Evolutionary conservation across 352 stramenopile species (phyloP).

Genomic region (Poterioochromonas sp.): DNA sequence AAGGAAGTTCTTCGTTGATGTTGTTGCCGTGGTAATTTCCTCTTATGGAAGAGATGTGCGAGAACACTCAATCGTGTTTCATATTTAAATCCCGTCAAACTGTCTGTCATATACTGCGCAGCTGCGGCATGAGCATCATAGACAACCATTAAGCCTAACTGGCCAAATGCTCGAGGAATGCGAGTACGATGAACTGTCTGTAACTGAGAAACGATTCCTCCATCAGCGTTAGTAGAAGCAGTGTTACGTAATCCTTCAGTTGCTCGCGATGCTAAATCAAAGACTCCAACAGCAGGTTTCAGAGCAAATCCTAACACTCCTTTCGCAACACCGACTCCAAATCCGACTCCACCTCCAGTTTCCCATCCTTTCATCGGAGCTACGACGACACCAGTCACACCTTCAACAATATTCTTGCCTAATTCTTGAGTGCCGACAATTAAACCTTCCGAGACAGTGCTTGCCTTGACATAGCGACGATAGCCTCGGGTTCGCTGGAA

Average conservation of each 20-base stretch:
- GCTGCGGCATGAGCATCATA: not conserved
- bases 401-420: constrained; percentile 37
- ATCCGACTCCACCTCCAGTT: constrained; percentile 33
- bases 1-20: too few relatives aligned
- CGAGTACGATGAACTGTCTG: not conserved
- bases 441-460: constrained; percentile 27
- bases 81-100: not conserved
- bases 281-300: constrained; percentile 42
- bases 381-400: constrained; percentile 40
- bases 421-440: constrained; percentile 25
- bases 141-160: not conserved
- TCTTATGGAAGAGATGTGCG: not conserved
- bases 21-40: too few relatives aligned
- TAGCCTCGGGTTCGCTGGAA: constrained; percentile 33
- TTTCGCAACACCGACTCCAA: constrained; percentile 38
- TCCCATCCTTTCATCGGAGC: constrained; percentile 36
- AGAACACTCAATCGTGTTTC: constrained; percentile 15
- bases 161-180: constrained; percentile 27
- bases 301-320: constrained; percentile 40
- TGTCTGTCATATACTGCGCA: constrained; percentile 21
- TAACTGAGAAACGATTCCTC: not conserved
- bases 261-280: constrained; percentile 39
- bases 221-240: not conserved
- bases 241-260: constrained; percentile 37
- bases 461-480: not conserved